These are phyloP conservation scores for Vitis riparia DNA, from an alignment of 164 flowering plant species.

Conservation along the genomic window DNA sequence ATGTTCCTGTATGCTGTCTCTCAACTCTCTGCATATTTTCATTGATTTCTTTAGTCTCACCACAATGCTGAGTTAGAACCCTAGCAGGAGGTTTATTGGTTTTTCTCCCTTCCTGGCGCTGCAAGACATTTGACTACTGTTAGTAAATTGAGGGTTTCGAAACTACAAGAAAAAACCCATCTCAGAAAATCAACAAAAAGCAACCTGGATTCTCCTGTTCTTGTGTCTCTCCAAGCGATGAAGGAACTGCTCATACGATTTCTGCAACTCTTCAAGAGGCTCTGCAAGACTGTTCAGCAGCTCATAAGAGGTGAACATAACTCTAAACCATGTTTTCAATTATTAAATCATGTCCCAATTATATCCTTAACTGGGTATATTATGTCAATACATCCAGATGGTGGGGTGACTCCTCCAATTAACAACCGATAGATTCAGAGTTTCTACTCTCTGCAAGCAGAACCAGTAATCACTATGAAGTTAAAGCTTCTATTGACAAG, in stretches of 20 bases:
- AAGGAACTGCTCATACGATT: slow-evolving; percentile 82
- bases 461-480: too few relatives aligned
- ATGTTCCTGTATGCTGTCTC: slow-evolving; percentile 4
- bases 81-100: slow-evolving; percentile 23
- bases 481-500: too few relatives aligned
- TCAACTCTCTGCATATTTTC: slow-evolving; percentile 15
- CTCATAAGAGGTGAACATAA: not conserved
- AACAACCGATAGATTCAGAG: too few relatives aligned
- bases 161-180: slow-evolving; percentile 4
- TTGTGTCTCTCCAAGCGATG: slow-evolving; percentile 61
- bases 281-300: slow-evolving; percentile 74
- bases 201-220: slow-evolving; percentile 58
- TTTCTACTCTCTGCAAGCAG: too few relatives aligned
- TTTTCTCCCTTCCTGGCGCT: slow-evolving; percentile 44
- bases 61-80: slow-evolving; percentile 6
- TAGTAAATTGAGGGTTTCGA: slow-evolving; percentile 15
- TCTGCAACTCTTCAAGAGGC: slow-evolving; percentile 76
- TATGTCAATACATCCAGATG: not conserved
- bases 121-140: slow-evolving; percentile 23
- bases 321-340: not conserved
- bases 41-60: slow-evolving; percentile 20
- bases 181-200: slow-evolving; percentile 9
- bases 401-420: not conserved
- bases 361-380: not conserved
- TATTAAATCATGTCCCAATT: not conserved